Evolutionary conservation across 768 basidiomycete genomes (phyloP).

Genomic region (Leccinellum rugosiceps): DNA sequence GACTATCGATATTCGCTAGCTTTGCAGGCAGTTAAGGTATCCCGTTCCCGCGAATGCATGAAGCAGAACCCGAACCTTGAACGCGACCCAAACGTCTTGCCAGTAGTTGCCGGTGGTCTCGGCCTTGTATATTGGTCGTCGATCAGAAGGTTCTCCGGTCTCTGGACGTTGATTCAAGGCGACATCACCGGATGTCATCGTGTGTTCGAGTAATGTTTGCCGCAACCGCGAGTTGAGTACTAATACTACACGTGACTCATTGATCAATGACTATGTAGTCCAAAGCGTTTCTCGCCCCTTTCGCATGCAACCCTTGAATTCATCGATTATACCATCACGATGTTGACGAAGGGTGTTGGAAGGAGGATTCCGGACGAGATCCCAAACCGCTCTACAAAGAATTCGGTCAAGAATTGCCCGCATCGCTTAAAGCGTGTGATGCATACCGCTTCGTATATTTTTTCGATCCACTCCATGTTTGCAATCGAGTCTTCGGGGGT

Average conservation of each 20-base stretch:
- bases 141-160: constrained; percentile 6
- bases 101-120: constrained; percentile 33
- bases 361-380: constrained; percentile 32
- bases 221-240: neutral
- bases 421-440: neutral
- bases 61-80: constrained; percentile 25
- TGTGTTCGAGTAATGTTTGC: neutral
- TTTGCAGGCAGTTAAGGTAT: constrained; percentile 24
- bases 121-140: constrained; percentile 26
- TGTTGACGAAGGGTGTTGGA: constrained; percentile 13
- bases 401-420: neutral
- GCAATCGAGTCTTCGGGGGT: constrained; percentile 49
- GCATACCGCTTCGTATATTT: constrained; percentile 50
- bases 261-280: too few relatives aligned
- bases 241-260: constrained; percentile 2
- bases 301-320: neutral
- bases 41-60: neutral
- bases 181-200: constrained; percentile 11
- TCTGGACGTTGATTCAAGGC: constrained; percentile 3
- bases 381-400: constrained; percentile 31
- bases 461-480: constrained; percentile 58
- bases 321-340: neutral
- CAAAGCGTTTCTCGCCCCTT: neutral
- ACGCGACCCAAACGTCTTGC: constrained; percentile 29
- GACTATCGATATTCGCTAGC: constrained; percentile 44